Percentiles rank a stretch among this genome's conserved stretches.
Conservation (phyloP, 192 early-diverging fungal species). For the Umbelopsis vinacea region DNA sequence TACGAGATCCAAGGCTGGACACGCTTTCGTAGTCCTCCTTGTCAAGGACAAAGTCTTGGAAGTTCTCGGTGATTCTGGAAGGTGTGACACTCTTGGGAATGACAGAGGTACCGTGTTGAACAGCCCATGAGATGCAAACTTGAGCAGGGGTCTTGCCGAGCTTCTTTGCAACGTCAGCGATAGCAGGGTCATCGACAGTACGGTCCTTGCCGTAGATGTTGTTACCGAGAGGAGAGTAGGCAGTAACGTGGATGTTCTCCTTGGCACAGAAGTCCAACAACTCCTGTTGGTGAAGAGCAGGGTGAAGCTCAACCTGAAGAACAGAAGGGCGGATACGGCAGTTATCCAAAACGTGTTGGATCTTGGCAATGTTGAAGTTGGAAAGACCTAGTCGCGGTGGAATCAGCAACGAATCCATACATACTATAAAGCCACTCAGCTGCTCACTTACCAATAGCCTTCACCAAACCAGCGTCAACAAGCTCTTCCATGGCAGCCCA, state of each 20-base stretch:
- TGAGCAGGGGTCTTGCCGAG: slow-evolving; percentile 71
- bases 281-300: slow-evolving; percentile 68
- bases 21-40: slow-evolving; percentile 48
- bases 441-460: slow-evolving; percentile 43
- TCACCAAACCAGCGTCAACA: slow-evolving; percentile 60
- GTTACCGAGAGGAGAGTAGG: slow-evolving; percentile 82
- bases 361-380: slow-evolving; percentile 59
- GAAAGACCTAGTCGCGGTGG: slow-evolving; percentile 48
- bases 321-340: slow-evolving; percentile 62
- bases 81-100: slow-evolving; percentile 82
- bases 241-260: slow-evolving; percentile 76
- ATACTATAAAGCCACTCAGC: too few relatives aligned
- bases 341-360: slow-evolving; percentile 39
- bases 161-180: slow-evolving; percentile 71
- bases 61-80: slow-evolving; percentile 64
- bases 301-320: slow-evolving; percentile 88
- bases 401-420: too few relatives aligned
- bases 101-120: slow-evolving; percentile 73
- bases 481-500: slow-evolving; percentile 79
- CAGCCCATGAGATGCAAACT: slow-evolving; percentile 75
- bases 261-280: slow-evolving; percentile 75
- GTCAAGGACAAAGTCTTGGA: slow-evolving; percentile 53
- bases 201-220: slow-evolving; percentile 39
- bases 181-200: slow-evolving; percentile 41
- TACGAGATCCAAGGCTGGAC: slow-evolving; percentile 37